phyloP scores from a whole-genome alignment of 2,329 filamentous ascomycete species.

The Colletotrichum gigasporum region DNA sequence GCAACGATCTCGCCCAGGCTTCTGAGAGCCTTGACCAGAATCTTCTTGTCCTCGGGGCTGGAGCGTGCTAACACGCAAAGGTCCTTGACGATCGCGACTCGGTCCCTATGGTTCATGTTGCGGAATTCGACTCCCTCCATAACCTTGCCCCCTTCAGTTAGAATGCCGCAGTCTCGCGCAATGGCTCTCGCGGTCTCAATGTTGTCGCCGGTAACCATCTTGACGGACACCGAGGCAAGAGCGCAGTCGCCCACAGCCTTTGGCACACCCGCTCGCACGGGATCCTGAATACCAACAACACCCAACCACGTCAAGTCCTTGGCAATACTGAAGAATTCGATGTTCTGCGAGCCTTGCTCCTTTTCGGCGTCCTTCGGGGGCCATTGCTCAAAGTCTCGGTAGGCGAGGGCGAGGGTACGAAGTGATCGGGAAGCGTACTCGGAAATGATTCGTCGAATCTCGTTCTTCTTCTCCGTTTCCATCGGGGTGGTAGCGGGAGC shows the following conservation, averaged over 20 bases:
- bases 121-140: constrained; percentile 70
- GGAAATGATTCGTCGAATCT: constrained; percentile 45
- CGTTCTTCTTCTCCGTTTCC: constrained; percentile 38
- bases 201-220: constrained; percentile 60
- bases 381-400: constrained; percentile 73
- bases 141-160: constrained; percentile 66
- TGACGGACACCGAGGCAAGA: constrained; percentile 42
- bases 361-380: constrained; percentile 72
- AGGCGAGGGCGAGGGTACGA: constrained; percentile 72
- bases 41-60: constrained; percentile 75
- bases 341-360: constrained; percentile 63
- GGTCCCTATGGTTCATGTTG: constrained; percentile 58
- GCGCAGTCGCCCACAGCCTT: constrained; percentile 31
- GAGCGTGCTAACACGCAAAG: constrained; percentile 72
- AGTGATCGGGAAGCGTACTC: constrained; percentile 73
- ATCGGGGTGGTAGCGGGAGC: constrained; percentile 42
- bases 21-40: constrained; percentile 71
- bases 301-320: constrained; percentile 51
- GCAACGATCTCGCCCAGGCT: constrained; percentile 73
- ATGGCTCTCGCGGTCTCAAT: constrained; percentile 61
- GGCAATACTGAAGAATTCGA: constrained; percentile 55
- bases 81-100: constrained; percentile 57
- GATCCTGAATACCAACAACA: constrained; percentile 40
- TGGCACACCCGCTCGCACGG: constrained; percentile 32
- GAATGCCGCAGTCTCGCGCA: constrained; percentile 61